Base-by-base conservation (phyloP, 352 stramenopile genomes). In the Pythium apleroticum region DNA sequence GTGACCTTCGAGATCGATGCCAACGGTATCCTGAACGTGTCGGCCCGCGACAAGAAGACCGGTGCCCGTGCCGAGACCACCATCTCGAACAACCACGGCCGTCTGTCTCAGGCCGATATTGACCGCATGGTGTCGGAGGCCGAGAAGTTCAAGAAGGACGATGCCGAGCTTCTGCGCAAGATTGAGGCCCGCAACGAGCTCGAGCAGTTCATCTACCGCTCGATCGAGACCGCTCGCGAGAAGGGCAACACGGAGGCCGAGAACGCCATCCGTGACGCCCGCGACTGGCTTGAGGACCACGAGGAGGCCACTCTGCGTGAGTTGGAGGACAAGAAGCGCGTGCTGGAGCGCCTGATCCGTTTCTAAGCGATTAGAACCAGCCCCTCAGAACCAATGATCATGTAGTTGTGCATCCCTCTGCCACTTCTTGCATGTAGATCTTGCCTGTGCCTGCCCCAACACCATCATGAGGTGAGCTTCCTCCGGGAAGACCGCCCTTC, bases 301-400 rank as follows among this genome's bases (percentile, higher is more conserved):
- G 75, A 84, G 58, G 66, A 73, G 12, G 81, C 78, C 41, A 85
- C 92, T 57, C 82, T 89, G 64, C 89, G 95, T 71, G 89, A 97
- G 73, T 95, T 81, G 49, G 90, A 97, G 67, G 84, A 93, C 65
- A 96, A 98, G 81, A 89, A 95, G 75, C 72, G 72, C 54, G 63
- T 74, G 60, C 49, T 78, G 49, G 72, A 78, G 66, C 72, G 72
- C 43, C 65, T 79, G 56, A 64, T 76, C 59, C 65, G 65, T 53
- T 71, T 71, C 49, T 79, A 79, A 77, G 63, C 43, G 65, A 39
- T 41, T 54, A 35, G 25, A 59, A 49, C 41, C 41, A 25, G n/a
- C 39, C 37, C 24, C 7, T 52, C 45, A 41, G 48, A 30, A 48
- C 55, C 58, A 65, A 70, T 70, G 63, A 70, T 70, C 63, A 70